Conservation (phyloP, 148 eudicot species). For the Tetragonia tetragonoides region DNA sequence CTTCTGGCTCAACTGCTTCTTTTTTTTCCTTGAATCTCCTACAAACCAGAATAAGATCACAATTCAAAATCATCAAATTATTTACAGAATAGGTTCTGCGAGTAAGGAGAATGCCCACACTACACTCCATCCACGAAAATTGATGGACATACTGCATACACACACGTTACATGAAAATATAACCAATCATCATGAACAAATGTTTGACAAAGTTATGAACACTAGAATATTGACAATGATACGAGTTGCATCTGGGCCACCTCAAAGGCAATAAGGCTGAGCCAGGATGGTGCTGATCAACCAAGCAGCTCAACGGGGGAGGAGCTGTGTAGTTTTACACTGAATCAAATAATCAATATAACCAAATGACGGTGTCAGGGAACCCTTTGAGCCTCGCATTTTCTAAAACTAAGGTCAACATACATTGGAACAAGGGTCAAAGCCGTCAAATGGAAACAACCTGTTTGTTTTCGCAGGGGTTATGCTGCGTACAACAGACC, state of each 20-base stretch:
- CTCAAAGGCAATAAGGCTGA: no score
- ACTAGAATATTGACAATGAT: not conserved
- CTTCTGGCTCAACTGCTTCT: conserved; percentile 88
- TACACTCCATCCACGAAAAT: not conserved
- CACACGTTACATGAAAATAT: not conserved
- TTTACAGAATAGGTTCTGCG: not conserved
- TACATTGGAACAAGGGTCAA: no score
- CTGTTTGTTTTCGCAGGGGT: no score
- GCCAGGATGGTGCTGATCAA: no score
- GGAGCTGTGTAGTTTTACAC: no score
- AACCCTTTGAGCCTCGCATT: no score
- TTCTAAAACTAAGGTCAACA: no score
- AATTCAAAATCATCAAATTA: not conserved
- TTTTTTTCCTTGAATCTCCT: conserved; percentile 91
- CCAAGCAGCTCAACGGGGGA: no score
- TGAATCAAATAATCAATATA: no score
- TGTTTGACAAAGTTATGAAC: not conserved
- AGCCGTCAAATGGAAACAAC: no score
- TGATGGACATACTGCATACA: not conserved
- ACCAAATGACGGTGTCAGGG: no score
- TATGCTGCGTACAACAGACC: no score
- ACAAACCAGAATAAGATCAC: conserved; percentile 30
- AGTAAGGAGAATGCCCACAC: not conserved
- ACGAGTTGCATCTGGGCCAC: not conserved
- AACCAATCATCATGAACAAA: not conserved